Evolutionary conservation across 2,329 filamentous ascomycete species (phyloP).

Genomic region (Ophiostoma populinum): DNA sequence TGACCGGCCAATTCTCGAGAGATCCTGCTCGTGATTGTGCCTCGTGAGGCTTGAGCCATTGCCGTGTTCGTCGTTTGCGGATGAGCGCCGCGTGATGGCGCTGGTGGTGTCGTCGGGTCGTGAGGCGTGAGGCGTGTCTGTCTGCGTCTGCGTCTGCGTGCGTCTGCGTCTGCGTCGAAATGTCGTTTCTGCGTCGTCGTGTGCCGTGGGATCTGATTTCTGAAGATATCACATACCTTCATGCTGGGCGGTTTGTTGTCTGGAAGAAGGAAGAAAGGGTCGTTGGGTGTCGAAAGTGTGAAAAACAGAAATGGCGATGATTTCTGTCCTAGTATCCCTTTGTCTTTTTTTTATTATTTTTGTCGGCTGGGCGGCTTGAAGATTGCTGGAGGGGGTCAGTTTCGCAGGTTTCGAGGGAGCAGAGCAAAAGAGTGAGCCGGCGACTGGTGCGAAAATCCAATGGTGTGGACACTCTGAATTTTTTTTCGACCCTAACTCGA

Average conservation of each 20-base stretch:
- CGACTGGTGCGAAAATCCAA: too few species aligned
- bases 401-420: not conserved
- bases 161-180: conserved; percentile 1
- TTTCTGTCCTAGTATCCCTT: conserved; percentile 3
- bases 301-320: too few species aligned
- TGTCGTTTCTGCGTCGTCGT: not conserved
- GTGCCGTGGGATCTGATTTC: not conserved
- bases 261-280: conserved; percentile 7
- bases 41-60: too few species aligned
- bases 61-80: too few species aligned
- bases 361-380: conserved; percentile 2
- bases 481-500: conserved; percentile 1
- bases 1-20: too few species aligned
- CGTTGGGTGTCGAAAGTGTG: too few species aligned
- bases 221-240: conserved; percentile 10
- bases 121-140: not conserved
- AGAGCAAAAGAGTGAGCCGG: not conserved
- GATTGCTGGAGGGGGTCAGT: not conserved
- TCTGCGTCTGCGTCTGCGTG: not conserved
- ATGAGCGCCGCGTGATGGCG: too few species aligned
- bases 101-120: not conserved
- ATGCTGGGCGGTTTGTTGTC: conserved; percentile 8
- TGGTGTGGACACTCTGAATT: conserved; percentile 1
- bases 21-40: too few species aligned
- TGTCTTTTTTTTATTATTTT: not conserved